Evolutionary conservation across 2,329 filamentous ascomycete species (phyloP), one percentile per base, ranked within the genome.

Genomic region (Keithomyces neogunnii): DNA sequence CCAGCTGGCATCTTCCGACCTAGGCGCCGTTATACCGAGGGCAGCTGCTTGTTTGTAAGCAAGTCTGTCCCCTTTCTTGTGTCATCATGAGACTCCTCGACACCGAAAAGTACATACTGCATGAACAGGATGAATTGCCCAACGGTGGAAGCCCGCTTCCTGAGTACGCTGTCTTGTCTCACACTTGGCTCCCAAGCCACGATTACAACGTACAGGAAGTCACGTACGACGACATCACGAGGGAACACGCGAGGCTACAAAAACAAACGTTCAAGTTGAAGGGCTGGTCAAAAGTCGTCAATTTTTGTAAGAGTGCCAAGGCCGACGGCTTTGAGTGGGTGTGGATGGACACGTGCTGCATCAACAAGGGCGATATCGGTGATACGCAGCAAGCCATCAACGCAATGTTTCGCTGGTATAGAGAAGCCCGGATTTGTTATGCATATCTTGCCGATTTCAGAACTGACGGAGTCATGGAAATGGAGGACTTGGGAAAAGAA

Each of bases 351-450:
- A 63, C 59, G 1, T 60, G 60, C 51, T 63, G 59, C 51, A 62
- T 65, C 51, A 61, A 64, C 55, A 58, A 59, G 19, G 55, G 55
- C 3, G 57, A 52, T 7, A 53, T 54, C 26, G 57, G 59, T 6
- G 63, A 63, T 46, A 49, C 62, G 30, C 56, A 56, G n/a, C 61
- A 64, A 47, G 56, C 60, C 33, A 57, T 63, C 48, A 64, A 63
- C 49, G 60, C 62, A 51, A 62, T 63, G 58, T 65, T 54, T 36
- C 45, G 29, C 10, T 62, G 58, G 59, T 63, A 64, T 45, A 26
- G 49, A 11, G 51, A 56, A 3, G 52, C 61, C 9, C 53, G 48
- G 26, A 55, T 63, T 35, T 64, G 62, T 52, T 63, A 62, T 40
- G 62, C 57, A 28, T 59, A 63, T 45, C 51, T 64, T 5, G 53